Base-by-base conservation (phyloP, 257 asterid species). In the Leptodermis oblonga region DNA sequence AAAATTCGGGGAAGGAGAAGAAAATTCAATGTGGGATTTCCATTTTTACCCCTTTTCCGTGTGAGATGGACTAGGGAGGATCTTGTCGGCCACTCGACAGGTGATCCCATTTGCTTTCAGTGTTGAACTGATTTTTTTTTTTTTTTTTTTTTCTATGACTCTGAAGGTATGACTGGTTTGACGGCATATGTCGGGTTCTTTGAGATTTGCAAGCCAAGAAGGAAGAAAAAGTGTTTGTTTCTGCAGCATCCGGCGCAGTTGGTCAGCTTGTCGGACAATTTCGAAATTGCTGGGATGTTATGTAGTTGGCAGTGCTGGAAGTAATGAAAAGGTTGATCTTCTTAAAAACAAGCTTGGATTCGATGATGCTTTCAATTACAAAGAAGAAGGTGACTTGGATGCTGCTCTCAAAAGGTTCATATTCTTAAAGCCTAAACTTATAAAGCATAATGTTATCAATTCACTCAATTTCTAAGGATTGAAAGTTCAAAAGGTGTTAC, bases 251-350 rank as follows among this genome's bases (percentile, higher is more conserved):
- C 0, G 87, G 85, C 36, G 85, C 85, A 1, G 90, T 85, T 20
- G 90, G 90, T 41, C 87, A 85, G 55, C 78, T 85, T 31, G 89
- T 85, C 26, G 87, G 90, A 7, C 90, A 85, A 67, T 85, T 85
- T 65, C 90, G 6, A 85, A 85, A 77, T 71, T 78, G 69, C 2
- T 42, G 41, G 86, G 90, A 0, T 85, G 90, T 51, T 81, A 83
- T 34, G 87, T 85, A 5, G 86, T 85, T 65, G 90, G 86, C 30
- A 80, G 79, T 60, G 86, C 88, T 0, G 86, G 90, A 6, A 77
- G 75, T 56, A 72, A 1, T 51, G 56, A 51, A 53, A 73, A 82
- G 90, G 83, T 82, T 65, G 86, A 85, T 39, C 83, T 85, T 31
- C 77, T 85, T 85, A n/a, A n/a, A n/a, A n/a, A n/a, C n/a, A n/a